Base-by-base conservation (phyloP, 2,329 filamentous ascomycete genomes). In the Alternaria longipes region DNA sequence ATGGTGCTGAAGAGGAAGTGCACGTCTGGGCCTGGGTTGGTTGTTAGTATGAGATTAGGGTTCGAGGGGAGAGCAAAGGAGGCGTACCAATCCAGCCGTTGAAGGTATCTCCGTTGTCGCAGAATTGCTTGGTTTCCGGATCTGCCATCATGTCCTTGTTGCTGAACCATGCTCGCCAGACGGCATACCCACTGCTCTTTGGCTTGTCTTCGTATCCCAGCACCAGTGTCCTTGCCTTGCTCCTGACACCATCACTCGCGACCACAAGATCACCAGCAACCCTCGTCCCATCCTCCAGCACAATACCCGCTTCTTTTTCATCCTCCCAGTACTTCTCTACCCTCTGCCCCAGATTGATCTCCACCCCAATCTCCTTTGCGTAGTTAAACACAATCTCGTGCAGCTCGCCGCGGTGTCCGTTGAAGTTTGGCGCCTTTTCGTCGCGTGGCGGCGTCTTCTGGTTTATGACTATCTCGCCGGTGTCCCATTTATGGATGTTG, bases 391-490 rank as follows among this genome's bases (percentile, higher is more conserved):
- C 81, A 11, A 88, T 82, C 53, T 84, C 79, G 63, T 89, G 87
- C 56, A 89, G 78, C 74, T 89, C 87, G 16, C 87, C 87, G 20
- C 87, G 75, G 65, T 89, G 87, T 0, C 87, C 87, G 52, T 89
- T 88, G 68, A 88, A 85, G 9, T 85, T 82, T 0, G 86, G 86
- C 12, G 83, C 81, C 16, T 84, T 82, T 1, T 79, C 78, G 32
- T 82, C 74, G 34, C 75, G 76, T 1, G 78, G 70, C 3, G 84
- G 83, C 0, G 80, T 81, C 53, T 71, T 72, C 59, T 89, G 87
- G 59, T 87, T 86, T 56, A 85, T 83, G 22, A 89, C 82, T 11
- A 88, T 82, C 72, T 89, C 87, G 34, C 86, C 86, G 30, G 87
- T 86, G 46, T 77, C 73, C 62, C 81, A 88, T 65, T 88, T 89